These are phyloP conservation scores for Curvularia lunata DNA, from an alignment of 2,329 filamentous ascomycete species.

Conservation along the genomic window DNA sequence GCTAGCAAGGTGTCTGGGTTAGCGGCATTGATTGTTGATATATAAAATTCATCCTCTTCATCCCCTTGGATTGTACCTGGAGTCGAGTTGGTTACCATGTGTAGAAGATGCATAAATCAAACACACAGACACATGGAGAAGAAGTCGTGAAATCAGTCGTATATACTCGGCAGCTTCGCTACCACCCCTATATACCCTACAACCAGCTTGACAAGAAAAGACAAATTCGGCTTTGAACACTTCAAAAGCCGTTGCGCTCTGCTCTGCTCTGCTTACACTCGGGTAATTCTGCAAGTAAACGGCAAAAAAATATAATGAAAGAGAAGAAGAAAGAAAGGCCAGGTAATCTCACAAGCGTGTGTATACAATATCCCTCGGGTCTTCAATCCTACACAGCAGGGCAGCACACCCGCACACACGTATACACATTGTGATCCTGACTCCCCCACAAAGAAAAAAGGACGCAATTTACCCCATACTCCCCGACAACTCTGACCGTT, in stretches of 20 bases:
- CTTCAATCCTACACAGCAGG: neutral
- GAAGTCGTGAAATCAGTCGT: neutral
- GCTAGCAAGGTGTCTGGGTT: slow-evolving; percentile 21
- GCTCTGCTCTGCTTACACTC: neutral
- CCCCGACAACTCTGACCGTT: neutral
- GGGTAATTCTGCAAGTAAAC: neutral
- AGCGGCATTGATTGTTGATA: slow-evolving; percentile 19
- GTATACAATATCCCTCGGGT: neutral
- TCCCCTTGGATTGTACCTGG: neutral
- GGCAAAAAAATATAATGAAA: too few relatives aligned
- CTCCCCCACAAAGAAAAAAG: neutral
- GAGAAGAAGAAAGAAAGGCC: neutral
- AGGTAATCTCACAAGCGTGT: neutral
- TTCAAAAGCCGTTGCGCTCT: slow-evolving; percentile 1
- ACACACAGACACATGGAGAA: too few relatives aligned
- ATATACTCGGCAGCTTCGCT: neutral
- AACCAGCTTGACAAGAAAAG: neutral
- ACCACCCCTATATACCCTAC: neutral
- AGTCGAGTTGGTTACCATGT: neutral
- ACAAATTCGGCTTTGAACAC: slow-evolving; percentile 2
- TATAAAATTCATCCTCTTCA: slow-evolving; percentile 7
- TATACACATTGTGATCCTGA: neutral
- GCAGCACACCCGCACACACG: neutral
- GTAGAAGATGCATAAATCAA: neutral
- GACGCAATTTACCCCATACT: neutral